These are phyloP conservation scores for Colletotrichum lentis DNA, from an alignment of 2,329 filamentous ascomycete species.

Conservation along the genomic window DNA sequence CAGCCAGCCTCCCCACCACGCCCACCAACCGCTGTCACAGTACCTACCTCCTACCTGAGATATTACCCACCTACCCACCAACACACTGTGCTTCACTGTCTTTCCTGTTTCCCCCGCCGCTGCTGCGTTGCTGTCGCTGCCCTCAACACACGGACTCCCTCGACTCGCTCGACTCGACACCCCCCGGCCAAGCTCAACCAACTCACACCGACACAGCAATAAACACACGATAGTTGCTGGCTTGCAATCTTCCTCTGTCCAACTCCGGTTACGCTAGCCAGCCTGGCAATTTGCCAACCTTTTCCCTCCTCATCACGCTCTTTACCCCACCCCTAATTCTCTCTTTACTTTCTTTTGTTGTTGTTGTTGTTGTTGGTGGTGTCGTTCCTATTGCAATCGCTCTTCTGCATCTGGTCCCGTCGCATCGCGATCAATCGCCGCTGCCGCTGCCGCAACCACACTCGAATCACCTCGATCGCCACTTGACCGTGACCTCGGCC, in stretches of 20 bases:
- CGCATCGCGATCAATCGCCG: slow-evolving; percentile 17
- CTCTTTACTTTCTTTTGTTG: slow-evolving; percentile 4
- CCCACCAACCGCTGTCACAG: not conserved
- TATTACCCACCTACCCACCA: not conserved
- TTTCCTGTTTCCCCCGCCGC: not conserved
- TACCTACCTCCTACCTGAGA: not conserved
- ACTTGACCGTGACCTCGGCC: slow-evolving; percentile 1
- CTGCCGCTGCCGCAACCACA: slow-evolving; percentile 6
- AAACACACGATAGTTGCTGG: slow-evolving; percentile 21
- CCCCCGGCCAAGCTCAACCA: slow-evolving; percentile 34
- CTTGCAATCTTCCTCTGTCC: slow-evolving; percentile 30
- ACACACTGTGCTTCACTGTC: not conserved
- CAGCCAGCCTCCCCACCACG: not conserved
- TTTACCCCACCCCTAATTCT: slow-evolving; percentile 23
- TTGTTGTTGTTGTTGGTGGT: not conserved
- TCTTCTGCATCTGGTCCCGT: slow-evolving; percentile 4
- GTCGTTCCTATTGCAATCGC: not conserved
- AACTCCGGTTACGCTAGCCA: slow-evolving; percentile 27
- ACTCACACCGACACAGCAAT: slow-evolving; percentile 36
- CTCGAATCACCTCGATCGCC: slow-evolving; percentile 22
- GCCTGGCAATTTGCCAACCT: slow-evolving; percentile 31
- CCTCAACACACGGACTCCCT: slow-evolving; percentile 20
- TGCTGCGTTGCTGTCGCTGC: not conserved
- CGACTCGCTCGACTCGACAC: not conserved
- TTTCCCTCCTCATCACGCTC: slow-evolving; percentile 28